phyloP scores from a whole-genome alignment of 805 yeast genomes.

The Cyberlindnera xylosilytica region DNA sequence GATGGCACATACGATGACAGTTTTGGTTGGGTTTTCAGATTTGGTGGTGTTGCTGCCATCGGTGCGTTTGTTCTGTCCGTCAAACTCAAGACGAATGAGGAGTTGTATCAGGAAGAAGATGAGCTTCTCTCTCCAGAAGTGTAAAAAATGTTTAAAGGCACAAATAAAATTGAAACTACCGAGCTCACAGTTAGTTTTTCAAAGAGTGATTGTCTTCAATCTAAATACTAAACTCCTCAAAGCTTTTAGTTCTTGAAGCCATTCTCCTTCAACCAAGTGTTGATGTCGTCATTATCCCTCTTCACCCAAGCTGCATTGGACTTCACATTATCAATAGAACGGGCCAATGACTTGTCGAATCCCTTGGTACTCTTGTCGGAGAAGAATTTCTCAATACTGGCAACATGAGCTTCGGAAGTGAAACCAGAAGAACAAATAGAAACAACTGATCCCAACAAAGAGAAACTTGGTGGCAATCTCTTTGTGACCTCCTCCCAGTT shows the following conservation, averaged over 20 bases:
- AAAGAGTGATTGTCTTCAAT: too few species aligned
- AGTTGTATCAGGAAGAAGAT: constrained; percentile 33
- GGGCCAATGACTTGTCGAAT: constrained; percentile 61
- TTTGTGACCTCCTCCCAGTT: constrained; percentile 72
- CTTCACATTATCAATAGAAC: constrained; percentile 57
- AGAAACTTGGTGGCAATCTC: constrained; percentile 74
- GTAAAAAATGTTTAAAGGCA: not conserved
- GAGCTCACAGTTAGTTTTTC: too few species aligned
- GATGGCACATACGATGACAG: constrained; percentile 37
- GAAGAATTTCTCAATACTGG: constrained; percentile 50
- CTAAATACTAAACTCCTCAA: too few species aligned
- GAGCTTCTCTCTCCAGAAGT: constrained; percentile 11
- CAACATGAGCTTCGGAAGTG: constrained; percentile 51
- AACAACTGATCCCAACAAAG: constrained; percentile 78
- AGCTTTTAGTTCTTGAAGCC: constrained; percentile 19
- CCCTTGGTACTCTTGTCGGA: constrained; percentile 56
- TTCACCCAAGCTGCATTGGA: constrained; percentile 56
- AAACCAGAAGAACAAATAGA: constrained; percentile 57
- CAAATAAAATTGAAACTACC: too few species aligned
- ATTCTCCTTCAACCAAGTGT: constrained; percentile 45
- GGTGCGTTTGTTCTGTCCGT: constrained; percentile 43
- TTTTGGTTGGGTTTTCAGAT: constrained; percentile 54
- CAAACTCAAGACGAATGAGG: constrained; percentile 40
- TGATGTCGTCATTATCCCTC: constrained; percentile 49
- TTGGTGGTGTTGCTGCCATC: constrained; percentile 50